Evolutionary conservation across 148 eudicot genomes (phyloP).

Genomic region (Persicaria maculosa): DNA sequence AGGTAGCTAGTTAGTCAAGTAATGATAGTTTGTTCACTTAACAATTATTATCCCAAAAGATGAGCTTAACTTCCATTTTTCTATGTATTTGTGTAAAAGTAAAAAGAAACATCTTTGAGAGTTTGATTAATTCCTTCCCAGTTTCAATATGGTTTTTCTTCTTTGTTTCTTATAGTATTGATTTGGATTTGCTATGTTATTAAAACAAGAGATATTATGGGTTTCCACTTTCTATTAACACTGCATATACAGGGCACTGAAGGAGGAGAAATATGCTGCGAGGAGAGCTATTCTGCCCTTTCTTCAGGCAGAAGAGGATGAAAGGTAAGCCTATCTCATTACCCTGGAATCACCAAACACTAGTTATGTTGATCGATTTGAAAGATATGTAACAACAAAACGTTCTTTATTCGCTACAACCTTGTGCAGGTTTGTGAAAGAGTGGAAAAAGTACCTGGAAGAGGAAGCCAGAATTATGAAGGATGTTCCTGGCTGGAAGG

Average conservation of each 20-base stretch:
- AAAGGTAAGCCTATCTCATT: conserved; percentile 43
- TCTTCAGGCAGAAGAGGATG: conserved; percentile 97
- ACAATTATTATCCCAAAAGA: not conserved
- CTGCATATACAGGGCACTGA: conserved; percentile 41
- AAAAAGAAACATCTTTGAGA: not conserved
- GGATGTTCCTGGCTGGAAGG: conserved; percentile 98
- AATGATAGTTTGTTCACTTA: not conserved
- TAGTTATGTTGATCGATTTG: not conserved
- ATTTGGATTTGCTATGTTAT: not conserved
- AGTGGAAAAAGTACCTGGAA: conserved; percentile 81
- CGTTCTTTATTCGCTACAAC: not conserved
- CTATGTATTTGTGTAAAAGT: not conserved
- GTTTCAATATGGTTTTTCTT: not conserved
- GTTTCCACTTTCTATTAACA: not conserved
- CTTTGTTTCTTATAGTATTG: not conserved
- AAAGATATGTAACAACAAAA: not conserved
- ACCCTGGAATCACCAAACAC: not conserved
- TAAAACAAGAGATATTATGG: not conserved
- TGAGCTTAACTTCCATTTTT: not conserved
- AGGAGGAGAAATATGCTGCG: conserved; percentile 87
- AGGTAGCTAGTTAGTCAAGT: not conserved
- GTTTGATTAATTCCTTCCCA: not conserved
- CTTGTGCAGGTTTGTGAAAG: conserved; percentile 70
- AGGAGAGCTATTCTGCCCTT: conserved; percentile 73
- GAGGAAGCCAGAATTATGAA: conserved; percentile 94